Evolutionary conservation across 208 protist species (phyloP), one percentile per base, ranked within the genome.

Genomic region (Crithidia acanthocephali): DNA sequence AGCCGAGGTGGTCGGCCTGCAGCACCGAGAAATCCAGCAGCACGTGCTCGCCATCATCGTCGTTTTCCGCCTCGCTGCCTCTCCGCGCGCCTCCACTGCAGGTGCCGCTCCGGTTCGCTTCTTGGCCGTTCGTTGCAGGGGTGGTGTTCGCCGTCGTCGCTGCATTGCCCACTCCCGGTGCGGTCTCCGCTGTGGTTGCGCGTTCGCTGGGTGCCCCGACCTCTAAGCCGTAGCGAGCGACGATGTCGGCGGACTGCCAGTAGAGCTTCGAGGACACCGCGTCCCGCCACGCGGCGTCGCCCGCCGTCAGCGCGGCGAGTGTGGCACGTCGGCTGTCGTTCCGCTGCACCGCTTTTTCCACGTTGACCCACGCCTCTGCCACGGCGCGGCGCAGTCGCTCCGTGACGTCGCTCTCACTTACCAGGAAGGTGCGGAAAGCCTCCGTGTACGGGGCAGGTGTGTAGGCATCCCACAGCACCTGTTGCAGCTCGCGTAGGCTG

Each of bases 181-280:
- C 5, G 10, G 15, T 4, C 20, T 50, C 45, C 9, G 45, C 16
- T 13, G 28, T 57, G 6, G 52, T 9, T 10, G 28, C 28, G 11
- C 2, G 2, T 27, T 27, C 18, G 55, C n/a, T 45, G 2, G 25
- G 59, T 51, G 27, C 59, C 1, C 59, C 59, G 23, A 86, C 77
- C 22, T 85, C 81, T 13, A 95, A 59, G 15, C 76, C 55, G 45
- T 86, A 95, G 40, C 79, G 80, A 52, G 37, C 40, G 6, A 77
- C 74, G 15, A 88, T 81, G 53, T 73, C 79, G 4, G 83, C 67
- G 0, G 70, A 52, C 1, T 81, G 83, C 90, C 90, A 95, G 77
- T 87, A 95, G n/a, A 64, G 40, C 53, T 67, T 80, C 16, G 58
- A 32, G 9, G 68, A 52, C 30, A 90, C 58, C 33, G 62, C 44